Percentiles rank a stretch among this genome's conserved stretches.
Conservation (phyloP, 129 eudicot genomes). For the Helichrysum umbraculigerum region DNA sequence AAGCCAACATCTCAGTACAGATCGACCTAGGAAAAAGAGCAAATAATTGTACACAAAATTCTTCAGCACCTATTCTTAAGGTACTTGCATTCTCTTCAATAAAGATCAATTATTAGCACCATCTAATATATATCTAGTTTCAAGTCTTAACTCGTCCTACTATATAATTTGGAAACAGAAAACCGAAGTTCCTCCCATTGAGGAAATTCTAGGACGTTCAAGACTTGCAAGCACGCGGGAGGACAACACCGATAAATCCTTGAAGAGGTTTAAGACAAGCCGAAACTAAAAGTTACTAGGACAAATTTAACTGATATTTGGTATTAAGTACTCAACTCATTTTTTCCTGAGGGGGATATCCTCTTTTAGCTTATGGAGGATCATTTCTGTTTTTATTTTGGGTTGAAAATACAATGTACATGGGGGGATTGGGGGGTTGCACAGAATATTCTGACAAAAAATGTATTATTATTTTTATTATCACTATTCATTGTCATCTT, state of each 20-base stretch:
- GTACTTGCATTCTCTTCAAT: slow-evolving; percentile 28
- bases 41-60: slow-evolving; percentile 31
- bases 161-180: slow-evolving; percentile 35
- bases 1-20: slow-evolving; percentile 42
- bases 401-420: slow-evolving; percentile 32
- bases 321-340: slow-evolving; percentile 19
- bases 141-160: neutral
- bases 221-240: slow-evolving; percentile 44
- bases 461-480: neutral
- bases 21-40: slow-evolving; percentile 41
- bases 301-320: slow-evolving; percentile 3
- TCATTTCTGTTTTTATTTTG: slow-evolving; percentile 8
- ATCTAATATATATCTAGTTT: neutral
- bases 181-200: slow-evolving; percentile 32
- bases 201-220: slow-evolving; percentile 42
- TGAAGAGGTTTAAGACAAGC: slow-evolving; percentile 72
- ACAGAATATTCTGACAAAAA: slow-evolving; percentile 28
- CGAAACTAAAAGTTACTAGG: slow-evolving; percentile 37
- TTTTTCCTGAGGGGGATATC: slow-evolving; percentile 14
- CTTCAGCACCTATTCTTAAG: slow-evolving; percentile 50
- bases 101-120: neutral
- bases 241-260: slow-evolving; percentile 49
- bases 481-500: slow-evolving; percentile 23
- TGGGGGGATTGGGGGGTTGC: slow-evolving; percentile 12
- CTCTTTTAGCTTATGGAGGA: slow-evolving; percentile 14